Evolutionary conservation across 345 rosid genomes (phyloP).

Genomic region (Gossypium sturtianum): DNA sequence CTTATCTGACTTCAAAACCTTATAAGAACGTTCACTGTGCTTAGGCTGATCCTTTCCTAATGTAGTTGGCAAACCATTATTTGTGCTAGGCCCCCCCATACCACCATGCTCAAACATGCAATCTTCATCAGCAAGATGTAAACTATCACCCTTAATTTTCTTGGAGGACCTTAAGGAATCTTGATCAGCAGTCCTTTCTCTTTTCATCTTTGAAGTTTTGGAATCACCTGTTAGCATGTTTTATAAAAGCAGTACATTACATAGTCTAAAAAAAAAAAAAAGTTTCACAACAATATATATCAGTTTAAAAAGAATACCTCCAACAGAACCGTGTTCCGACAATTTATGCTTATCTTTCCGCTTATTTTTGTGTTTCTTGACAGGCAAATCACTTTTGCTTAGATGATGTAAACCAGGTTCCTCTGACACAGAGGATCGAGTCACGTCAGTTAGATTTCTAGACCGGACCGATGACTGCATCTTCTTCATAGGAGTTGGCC

Average conservation of each 20-base stretch:
- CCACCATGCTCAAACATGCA: constrained; percentile 39
- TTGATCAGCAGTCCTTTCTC: constrained; percentile 49
- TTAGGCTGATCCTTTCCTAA: constrained; percentile 43
- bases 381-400: constrained; percentile 34
- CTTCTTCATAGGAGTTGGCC: constrained; percentile 34
- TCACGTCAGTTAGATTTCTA: constrained; percentile 38
- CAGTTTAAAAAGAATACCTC: constrained; percentile 50
- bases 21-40: constrained; percentile 28
- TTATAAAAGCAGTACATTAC: constrained; percentile 21
- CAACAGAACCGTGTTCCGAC: constrained; percentile 44
- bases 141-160: constrained; percentile 53
- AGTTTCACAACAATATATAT: constrained; percentile 11
- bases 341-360: constrained; percentile 57
- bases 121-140: constrained; percentile 40
- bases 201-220: constrained; percentile 49
- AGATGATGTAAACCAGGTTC: constrained; percentile 40
- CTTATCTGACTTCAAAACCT: constrained; percentile 33
- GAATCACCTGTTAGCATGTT: constrained; percentile 43
- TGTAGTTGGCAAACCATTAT: constrained; percentile 38
- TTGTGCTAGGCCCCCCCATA: constrained; percentile 41
- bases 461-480: constrained; percentile 26
- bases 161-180: constrained; percentile 46
- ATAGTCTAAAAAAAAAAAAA: background rate
- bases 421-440: constrained; percentile 31
- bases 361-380: constrained; percentile 44